Conservation (phyloP, 805 yeast species). For the Yamadazyma ubonensis region DNA sequence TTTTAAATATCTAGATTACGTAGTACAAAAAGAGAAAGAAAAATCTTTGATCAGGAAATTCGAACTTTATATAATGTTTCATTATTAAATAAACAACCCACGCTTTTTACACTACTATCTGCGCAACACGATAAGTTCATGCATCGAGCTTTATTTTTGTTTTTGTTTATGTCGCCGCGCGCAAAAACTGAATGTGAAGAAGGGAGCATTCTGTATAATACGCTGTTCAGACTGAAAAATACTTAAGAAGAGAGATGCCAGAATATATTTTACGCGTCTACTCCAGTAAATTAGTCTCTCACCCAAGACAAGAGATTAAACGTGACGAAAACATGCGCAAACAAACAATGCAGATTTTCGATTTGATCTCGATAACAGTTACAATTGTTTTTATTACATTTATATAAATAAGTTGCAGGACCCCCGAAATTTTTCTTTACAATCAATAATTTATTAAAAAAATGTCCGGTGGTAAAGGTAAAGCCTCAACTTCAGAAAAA, state of each 20-base stretch:
- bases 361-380: no score
- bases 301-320: background rate
- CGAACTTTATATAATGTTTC: conserved; percentile 3
- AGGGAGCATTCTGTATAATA: background rate
- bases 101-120: background rate
- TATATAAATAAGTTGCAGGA: conserved; percentile 7
- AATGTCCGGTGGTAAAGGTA: conserved; percentile 42
- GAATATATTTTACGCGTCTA: conserved; percentile 6
- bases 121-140: background rate
- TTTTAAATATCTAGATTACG: conserved; percentile 21
- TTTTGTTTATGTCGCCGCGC: conserved; percentile 3
- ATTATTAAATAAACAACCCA: conserved; percentile 1
- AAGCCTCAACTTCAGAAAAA: conserved; percentile 48
- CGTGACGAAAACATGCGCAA: no score
- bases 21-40: conserved; percentile 1
- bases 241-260: conserved; percentile 3
- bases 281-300: background rate
- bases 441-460: no score
- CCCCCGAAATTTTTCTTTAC: background rate
- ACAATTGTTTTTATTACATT: no score
- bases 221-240: conserved; percentile 1
- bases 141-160: background rate
- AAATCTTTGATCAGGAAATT: background rate
- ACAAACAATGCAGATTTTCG: no score
- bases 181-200: background rate